Conservation (phyloP, 345 rosid species). For the Hibiscus trionum region DNA sequence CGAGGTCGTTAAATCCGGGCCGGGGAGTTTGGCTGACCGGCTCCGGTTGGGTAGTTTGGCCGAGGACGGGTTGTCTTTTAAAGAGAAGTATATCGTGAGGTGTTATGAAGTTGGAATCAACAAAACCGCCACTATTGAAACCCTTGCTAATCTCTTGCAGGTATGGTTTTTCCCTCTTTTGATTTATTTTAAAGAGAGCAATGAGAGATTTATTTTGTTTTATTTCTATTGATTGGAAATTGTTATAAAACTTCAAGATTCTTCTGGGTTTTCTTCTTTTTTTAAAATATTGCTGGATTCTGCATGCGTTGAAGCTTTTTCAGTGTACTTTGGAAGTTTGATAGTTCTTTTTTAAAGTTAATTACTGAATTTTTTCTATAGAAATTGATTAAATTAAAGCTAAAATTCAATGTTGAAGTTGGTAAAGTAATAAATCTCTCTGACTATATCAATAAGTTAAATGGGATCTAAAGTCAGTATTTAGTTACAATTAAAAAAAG, state of each 20-base stretch:
- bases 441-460: not conserved
- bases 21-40: conserved; percentile 41
- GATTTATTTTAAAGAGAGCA: too few relatives aligned
- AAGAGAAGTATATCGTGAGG: conserved; percentile 81
- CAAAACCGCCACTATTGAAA: conserved; percentile 90
- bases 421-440: not conserved
- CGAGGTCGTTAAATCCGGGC: conserved; percentile 21
- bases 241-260: not conserved
- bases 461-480: not conserved
- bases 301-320: not conserved
- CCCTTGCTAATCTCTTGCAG: conserved; percentile 93
- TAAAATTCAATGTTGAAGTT: not conserved
- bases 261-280: not conserved
- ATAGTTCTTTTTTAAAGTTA: not conserved
- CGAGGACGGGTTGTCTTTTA: conserved; percentile 67
- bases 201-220: too few relatives aligned
- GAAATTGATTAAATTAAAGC: not conserved
- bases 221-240: not conserved
- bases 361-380: not conserved
- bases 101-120: conserved; percentile 91
- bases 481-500: not conserved
- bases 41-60: conserved; percentile 59
- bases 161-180: conserved; percentile 14
- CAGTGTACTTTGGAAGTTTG: not conserved
- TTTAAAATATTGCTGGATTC: not conserved